Conservation (phyloP, 176 grass and related monocot genomes). For the Musa troglodytarum region DNA sequence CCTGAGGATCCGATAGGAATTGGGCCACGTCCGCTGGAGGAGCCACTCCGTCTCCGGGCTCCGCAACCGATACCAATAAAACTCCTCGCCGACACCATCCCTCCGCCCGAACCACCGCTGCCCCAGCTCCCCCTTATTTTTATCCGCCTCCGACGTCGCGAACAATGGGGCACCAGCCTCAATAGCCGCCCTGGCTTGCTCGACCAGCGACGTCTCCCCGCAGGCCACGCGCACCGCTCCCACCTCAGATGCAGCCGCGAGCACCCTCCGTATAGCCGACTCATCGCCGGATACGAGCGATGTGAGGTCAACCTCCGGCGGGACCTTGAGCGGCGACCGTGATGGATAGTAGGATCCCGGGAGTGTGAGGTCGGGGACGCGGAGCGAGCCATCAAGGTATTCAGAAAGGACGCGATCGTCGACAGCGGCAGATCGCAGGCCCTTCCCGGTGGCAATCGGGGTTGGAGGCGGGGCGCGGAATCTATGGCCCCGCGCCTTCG, state of each 20-base stretch:
- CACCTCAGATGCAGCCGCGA: constrained; percentile 14
- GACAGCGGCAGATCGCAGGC: constrained; percentile 45
- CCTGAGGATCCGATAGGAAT: constrained; percentile 45
- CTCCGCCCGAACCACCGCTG: constrained; percentile 35
- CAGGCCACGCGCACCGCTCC: constrained; percentile 44
- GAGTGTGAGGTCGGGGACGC: constrained; percentile 39
- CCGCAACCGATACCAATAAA: constrained; percentile 37
- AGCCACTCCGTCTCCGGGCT: constrained; percentile 22
- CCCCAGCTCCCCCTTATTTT: constrained; percentile 27
- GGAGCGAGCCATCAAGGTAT: constrained; percentile 58
- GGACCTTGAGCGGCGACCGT: background rate
- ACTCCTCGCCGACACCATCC: constrained; percentile 40
- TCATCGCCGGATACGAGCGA: constrained; percentile 17
- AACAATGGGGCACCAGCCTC: constrained; percentile 33
- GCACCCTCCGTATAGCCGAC: constrained; percentile 1
- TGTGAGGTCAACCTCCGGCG: constrained; percentile 12
- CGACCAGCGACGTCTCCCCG: background rate
- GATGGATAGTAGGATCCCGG: constrained; percentile 32
- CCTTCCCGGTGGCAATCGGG: constrained; percentile 61
- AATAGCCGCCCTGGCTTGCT: constrained; percentile 28
- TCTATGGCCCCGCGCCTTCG: constrained; percentile 15
- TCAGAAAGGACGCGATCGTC: constrained; percentile 54
- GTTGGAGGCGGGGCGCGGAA: constrained; percentile 38
- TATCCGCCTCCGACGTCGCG: constrained; percentile 28
- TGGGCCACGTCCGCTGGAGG: constrained; percentile 23